Evolutionary conservation across 225 moss, liverwort and hornwort genomes (phyloP).

Genomic region (Sphagnum contortum): DNA sequence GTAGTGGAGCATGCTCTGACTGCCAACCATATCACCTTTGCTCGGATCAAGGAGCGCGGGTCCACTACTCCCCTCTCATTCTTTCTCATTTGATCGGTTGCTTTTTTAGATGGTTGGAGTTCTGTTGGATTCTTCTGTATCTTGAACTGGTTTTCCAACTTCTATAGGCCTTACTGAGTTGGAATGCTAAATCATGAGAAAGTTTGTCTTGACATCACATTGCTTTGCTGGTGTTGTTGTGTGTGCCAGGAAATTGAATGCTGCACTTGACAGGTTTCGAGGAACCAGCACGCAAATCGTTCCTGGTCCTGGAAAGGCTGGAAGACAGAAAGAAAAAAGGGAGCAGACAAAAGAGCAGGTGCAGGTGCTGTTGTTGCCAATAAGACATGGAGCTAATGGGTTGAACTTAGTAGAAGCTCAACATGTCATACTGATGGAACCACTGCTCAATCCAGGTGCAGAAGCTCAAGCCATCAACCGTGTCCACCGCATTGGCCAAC

Average conservation of each 20-base stretch:
- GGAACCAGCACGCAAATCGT: conserved; percentile 19
- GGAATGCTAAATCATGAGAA: no score
- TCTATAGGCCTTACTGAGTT: no score
- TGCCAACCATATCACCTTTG: conserved; percentile 76
- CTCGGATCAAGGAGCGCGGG: conserved; percentile 68
- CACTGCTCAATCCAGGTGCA: conserved; percentile 67
- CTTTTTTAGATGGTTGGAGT: background rate
- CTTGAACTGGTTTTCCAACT: no score
- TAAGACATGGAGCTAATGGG: conserved; percentile 71
- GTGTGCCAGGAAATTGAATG: conserved; percentile 43
- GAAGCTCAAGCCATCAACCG: conserved; percentile 97
- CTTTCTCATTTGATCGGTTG: background rate
- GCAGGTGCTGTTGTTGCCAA: conserved; percentile 77
- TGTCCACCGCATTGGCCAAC: conserved; percentile 94
- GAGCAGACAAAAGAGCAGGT: conserved; percentile 34
- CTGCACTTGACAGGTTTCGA: conserved; percentile 54
- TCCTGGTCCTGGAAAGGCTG: conserved; percentile 10
- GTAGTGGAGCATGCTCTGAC: conserved; percentile 84
- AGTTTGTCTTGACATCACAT: no score
- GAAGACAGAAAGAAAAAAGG: conserved; percentile 16
- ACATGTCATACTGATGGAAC: conserved; percentile 86
- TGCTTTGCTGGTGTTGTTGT: no score
- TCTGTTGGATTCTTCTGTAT: no score
- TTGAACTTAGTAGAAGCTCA: conserved; percentile 92
- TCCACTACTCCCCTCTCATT: conserved; percentile 14